Percentiles rank a stretch among this genome's conserved stretches.
Evolutionary conservation across 495 filamentous ascomycete species (phyloP).

Genomic region (Penicillium arizonense): DNA sequence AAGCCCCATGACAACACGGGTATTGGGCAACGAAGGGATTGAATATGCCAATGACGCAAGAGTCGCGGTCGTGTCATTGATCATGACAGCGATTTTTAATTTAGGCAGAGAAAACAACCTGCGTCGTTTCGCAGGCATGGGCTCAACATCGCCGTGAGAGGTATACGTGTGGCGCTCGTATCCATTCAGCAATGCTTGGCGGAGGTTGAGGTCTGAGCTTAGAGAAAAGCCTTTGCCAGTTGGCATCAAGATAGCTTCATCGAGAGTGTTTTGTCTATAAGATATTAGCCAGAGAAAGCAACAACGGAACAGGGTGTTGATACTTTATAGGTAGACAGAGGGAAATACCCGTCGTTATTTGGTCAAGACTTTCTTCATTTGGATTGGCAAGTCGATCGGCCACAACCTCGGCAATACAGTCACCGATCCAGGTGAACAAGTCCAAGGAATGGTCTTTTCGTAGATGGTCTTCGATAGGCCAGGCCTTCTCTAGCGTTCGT

Average conservation of each 20-base stretch:
- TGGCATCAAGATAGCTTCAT: conserved; percentile 69
- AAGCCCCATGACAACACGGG: conserved; percentile 67
- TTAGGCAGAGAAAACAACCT: conserved; percentile 50
- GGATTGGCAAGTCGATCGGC: conserved; percentile 35
- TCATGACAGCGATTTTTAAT: conserved; percentile 65
- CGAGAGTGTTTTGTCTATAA: conserved; percentile 62
- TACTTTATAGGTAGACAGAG: conserved; percentile 82
- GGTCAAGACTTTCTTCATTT: conserved; percentile 33
- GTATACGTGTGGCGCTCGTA: conserved; percentile 55
- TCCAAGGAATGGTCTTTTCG: conserved; percentile 64
- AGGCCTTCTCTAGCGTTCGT: conserved; percentile 62
- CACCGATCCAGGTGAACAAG: conserved; percentile 75
- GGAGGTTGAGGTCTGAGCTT: conserved; percentile 63
- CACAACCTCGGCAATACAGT: conserved; percentile 68
- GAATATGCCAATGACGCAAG: conserved; percentile 68
- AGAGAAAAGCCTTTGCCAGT: conserved; percentile 84
- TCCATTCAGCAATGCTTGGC: conserved; percentile 58
- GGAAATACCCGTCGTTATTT: conserved; percentile 68
- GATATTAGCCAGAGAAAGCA: not conserved
- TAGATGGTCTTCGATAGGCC: conserved; percentile 70
- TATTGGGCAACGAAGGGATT: conserved; percentile 54
- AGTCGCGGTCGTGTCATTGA: conserved; percentile 74
- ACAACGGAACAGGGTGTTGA: not conserved
- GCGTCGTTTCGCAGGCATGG: conserved; percentile 26
- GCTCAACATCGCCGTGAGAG: conserved; percentile 19